A percentile compares a stretch with the other conserved stretches of the same genome.
Conservation (phyloP, 805 yeast species). For the Maudiozyma pseudohumilis region DNA sequence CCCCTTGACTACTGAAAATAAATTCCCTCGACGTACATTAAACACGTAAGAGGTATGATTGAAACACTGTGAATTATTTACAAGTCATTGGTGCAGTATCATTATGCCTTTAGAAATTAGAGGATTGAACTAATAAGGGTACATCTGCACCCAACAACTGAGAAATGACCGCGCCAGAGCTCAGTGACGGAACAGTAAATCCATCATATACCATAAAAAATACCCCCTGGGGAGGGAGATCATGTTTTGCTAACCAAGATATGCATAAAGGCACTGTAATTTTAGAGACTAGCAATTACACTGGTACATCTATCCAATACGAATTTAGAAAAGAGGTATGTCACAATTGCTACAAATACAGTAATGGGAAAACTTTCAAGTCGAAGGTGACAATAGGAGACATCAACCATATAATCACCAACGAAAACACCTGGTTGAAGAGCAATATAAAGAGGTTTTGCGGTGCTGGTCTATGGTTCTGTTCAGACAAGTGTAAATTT, state of each 20-base stretch:
- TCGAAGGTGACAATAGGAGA: constrained; percentile 22
- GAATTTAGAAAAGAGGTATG: constrained; percentile 59
- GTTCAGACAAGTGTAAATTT: constrained; percentile 37
- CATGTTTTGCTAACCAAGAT: constrained; percentile 40
- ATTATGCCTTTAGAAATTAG: too few relatives aligned
- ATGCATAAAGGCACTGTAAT: constrained; percentile 36
- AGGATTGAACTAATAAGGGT: too few relatives aligned
- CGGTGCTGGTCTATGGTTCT: constrained; percentile 44
- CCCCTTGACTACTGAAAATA: too few relatives aligned
- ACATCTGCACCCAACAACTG: too few relatives aligned
- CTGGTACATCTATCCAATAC: constrained; percentile 39
- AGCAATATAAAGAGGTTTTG: constrained; percentile 16
- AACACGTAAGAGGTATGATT: too few relatives aligned
- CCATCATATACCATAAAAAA: constrained; percentile 9
- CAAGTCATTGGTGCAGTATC: too few relatives aligned
- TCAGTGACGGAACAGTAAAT: neutral
- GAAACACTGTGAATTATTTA: too few relatives aligned
- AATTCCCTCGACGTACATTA: too few relatives aligned
- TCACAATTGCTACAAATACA: constrained; percentile 41
- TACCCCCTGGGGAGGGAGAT: constrained; percentile 31
- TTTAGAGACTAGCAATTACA: constrained; percentile 32
- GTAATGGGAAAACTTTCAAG: constrained; percentile 39
- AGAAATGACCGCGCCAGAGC: neutral
- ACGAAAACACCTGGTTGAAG: constrained; percentile 3
- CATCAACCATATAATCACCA: constrained; percentile 3